These are phyloP conservation scores for Balamuthia mandrillaris DNA, from an alignment of 208 protist genomes.

Conservation along the genomic window DNA sequence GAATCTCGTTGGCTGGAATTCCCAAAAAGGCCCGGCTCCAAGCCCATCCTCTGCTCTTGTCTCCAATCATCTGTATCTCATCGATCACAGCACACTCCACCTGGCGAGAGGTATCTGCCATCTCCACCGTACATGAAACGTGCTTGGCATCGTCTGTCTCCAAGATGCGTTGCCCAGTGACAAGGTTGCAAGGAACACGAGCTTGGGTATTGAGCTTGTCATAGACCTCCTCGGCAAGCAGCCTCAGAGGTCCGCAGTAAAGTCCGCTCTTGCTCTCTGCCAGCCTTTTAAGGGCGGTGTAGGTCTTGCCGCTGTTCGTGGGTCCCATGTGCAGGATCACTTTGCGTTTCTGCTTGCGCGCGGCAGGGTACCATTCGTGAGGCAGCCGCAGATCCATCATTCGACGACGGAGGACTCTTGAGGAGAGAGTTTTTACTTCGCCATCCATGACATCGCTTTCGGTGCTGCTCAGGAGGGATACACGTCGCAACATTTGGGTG, in stretches of 20 bases:
- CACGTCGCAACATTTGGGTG: neutral
- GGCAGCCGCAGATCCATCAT: neutral
- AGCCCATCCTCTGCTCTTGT: constrained; percentile 28
- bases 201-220: neutral
- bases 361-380: neutral
- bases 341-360: neutral
- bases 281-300: constrained; percentile 40
- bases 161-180: constrained; percentile 45
- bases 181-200: constrained; percentile 5
- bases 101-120: neutral
- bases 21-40: constrained; percentile 60
- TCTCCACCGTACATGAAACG: constrained; percentile 54
- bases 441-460: neutral
- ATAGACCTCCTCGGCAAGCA: constrained; percentile 47
- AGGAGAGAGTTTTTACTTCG: neutral
- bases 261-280: constrained; percentile 30
- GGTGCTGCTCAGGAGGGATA: neutral
- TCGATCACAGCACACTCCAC: constrained; percentile 52
- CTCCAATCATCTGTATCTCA: constrained; percentile 50
- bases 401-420: neutral
- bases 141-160: neutral
- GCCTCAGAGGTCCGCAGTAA: constrained; percentile 56
- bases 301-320: constrained; percentile 50
- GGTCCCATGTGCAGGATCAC: neutral
- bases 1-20: constrained; percentile 44